phyloP scores from a whole-genome alignment of 1,284 basidiomycete species.

The Vanrija humicola region DNA sequence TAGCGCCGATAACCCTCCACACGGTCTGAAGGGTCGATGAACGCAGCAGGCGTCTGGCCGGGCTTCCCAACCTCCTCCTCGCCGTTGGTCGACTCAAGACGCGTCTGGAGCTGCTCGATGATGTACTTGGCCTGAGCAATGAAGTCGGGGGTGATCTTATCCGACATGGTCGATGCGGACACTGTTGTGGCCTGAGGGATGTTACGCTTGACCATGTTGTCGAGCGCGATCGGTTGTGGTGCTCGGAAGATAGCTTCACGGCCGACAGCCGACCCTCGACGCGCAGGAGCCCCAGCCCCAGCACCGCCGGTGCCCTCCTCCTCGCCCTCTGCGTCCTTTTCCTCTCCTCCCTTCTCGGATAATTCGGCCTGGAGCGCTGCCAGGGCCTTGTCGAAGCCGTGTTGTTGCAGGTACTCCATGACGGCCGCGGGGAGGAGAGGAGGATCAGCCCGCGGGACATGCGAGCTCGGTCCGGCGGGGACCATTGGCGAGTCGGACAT shows the following conservation, averaged over 20 bases:
- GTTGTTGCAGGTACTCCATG: constrained; percentile 74
- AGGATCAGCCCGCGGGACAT: constrained; percentile 23
- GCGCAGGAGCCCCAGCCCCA: constrained; percentile 41
- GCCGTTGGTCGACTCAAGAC: constrained; percentile 65
- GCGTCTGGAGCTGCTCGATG: constrained; percentile 41
- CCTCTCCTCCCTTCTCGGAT: constrained; percentile 52
- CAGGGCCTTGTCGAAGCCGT: constrained; percentile 75
- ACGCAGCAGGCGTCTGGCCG: constrained; percentile 16
- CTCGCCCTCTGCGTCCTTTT: constrained; percentile 50
- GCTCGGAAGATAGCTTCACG: constrained; percentile 42
- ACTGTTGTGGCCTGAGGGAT: constrained; percentile 54
- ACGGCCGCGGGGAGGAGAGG: constrained; percentile 56
- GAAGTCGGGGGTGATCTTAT: constrained; percentile 45
- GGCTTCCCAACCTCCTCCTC: constrained; percentile 70
- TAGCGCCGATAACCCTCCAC: constrained; percentile 67
- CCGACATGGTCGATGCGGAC: constrained; percentile 42
- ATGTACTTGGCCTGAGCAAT: constrained; percentile 48
- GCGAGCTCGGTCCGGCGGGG: constrained; percentile 24
- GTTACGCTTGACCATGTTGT: constrained; percentile 44
- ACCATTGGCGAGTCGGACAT: constrained; percentile 34
- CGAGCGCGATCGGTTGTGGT: constrained; percentile 37
- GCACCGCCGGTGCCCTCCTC: constrained; percentile 27
- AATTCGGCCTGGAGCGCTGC: constrained; percentile 68
- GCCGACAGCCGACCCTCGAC: constrained; percentile 47
- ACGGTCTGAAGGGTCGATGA: constrained; percentile 81